Evolutionary conservation across 225 moss, liverwort and hornwort genomes (phyloP).

Genomic region (Rhytidiadelphus loreus): DNA sequence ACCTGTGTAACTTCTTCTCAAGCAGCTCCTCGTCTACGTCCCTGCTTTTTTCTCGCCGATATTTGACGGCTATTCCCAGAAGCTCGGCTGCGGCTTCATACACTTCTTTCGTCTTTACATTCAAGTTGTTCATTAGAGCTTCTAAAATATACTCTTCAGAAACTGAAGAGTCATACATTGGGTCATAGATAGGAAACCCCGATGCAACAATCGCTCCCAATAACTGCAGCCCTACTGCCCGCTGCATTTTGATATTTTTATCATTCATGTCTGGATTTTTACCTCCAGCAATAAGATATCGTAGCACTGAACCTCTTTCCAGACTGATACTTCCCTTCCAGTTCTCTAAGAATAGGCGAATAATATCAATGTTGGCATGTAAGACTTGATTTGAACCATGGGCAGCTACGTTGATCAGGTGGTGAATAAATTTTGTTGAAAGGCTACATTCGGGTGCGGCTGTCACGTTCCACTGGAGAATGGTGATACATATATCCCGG

Average conservation of each 20-base stretch:
- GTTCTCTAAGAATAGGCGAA: conserved; percentile 67
- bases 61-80: conserved; percentile 56
- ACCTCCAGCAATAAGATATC: conserved; percentile 63
- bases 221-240: conserved; percentile 73
- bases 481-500: conserved; percentile 77
- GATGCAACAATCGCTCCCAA: conserved; percentile 73
- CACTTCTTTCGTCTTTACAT: conserved; percentile 56
- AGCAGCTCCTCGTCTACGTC: conserved; percentile 24
- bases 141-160: conserved; percentile 60
- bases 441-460: conserved; percentile 44
- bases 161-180: conserved; percentile 32
- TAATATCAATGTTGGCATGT: conserved; percentile 76
- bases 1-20: conserved; percentile 54
- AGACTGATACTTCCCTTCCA: conserved; percentile 62
- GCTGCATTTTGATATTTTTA: conserved; percentile 38
- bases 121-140: conserved; percentile 69
- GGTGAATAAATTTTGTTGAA: conserved; percentile 54
- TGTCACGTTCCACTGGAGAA: conserved; percentile 68
- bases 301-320: conserved; percentile 42
- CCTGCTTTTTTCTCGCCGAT: conserved; percentile 21
- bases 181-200: conserved; percentile 60
- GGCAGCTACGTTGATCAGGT: conserved; percentile 66
- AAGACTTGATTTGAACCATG: conserved; percentile 73
- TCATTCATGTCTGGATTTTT: conserved; percentile 55
- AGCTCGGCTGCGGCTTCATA: conserved; percentile 94